Percentiles rank a stretch among this genome's conserved stretches.
Evolutionary conservation across 441 rosid genomes (phyloP).

Genomic region (Eutrema salsugineum): DNA sequence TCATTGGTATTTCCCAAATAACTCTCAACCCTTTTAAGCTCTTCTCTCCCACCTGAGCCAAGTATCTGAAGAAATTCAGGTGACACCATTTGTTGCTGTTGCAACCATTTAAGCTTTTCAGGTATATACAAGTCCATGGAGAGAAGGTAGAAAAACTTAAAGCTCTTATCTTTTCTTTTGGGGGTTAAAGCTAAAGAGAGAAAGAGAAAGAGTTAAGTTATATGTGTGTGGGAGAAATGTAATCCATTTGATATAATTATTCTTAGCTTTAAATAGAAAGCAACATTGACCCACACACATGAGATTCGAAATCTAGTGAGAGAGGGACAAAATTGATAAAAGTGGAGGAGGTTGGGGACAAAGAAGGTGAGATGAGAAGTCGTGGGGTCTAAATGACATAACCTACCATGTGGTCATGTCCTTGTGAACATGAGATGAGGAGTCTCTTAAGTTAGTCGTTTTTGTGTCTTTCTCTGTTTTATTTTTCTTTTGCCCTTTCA

Average conservation of each 20-base stretch:
- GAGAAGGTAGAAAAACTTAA: neutral
- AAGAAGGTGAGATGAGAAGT: constrained; percentile 25
- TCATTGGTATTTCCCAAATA: constrained; percentile 24
- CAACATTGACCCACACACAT: constrained; percentile 33
- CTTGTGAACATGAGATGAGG: constrained; percentile 20
- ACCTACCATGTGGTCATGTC: constrained; percentile 41
- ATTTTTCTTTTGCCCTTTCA: constrained; percentile 26
- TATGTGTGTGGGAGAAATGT: constrained; percentile 6
- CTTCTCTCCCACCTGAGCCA: constrained; percentile 33
- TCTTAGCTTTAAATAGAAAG: constrained; percentile 36
- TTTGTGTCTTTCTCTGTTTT: constrained; percentile 12
- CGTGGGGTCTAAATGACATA: constrained; percentile 40
- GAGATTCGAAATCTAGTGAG: constrained; percentile 28
- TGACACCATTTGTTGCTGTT: constrained; percentile 26
- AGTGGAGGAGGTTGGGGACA: constrained; percentile 37
- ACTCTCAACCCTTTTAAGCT: constrained; percentile 27
- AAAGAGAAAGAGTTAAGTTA: neutral
- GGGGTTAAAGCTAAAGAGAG: constrained; percentile 6
- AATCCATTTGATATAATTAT: constrained; percentile 24
- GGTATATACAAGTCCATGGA: constrained; percentile 27
- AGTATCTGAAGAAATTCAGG: constrained; percentile 30
- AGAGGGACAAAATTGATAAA: constrained; percentile 32
- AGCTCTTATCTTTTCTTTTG: constrained; percentile 10
- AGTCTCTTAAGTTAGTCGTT: constrained; percentile 12
- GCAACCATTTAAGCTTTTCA: constrained; percentile 34